A percentile compares a stretch with the other conserved stretches of the same genome.
Evolutionary conservation across 139 green algal species (phyloP).

Genomic region (Spirogloea muscicola): DNA sequence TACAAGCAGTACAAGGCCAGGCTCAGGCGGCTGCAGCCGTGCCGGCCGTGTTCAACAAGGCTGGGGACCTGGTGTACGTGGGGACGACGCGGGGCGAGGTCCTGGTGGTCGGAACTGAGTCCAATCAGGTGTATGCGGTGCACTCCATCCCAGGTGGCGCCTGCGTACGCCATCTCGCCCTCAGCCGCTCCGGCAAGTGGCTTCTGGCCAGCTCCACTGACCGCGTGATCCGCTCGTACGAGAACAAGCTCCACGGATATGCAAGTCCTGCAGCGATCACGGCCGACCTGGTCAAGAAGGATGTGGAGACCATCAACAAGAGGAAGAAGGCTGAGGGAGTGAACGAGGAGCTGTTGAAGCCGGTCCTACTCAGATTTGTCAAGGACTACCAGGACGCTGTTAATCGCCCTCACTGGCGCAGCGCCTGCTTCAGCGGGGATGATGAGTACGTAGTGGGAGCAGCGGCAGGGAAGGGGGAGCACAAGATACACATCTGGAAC

Average conservation of each 20-base stretch:
- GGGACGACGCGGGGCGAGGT: slow-evolving; percentile 55
- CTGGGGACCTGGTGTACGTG: slow-evolving; percentile 53
- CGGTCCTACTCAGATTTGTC: neutral
- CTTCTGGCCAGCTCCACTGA: slow-evolving; percentile 73
- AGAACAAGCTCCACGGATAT: too few species aligned
- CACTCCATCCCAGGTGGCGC: slow-evolving; percentile 36
- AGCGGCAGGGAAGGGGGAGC: slow-evolving; percentile 46
- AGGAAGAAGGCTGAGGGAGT: too few species aligned
- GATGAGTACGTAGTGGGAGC: slow-evolving; percentile 62
- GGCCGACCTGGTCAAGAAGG: too few species aligned
- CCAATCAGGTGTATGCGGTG: neutral
- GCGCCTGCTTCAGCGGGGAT: slow-evolving; percentile 58
- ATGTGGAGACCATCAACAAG: too few species aligned
- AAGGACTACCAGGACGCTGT: slow-evolving; percentile 66
- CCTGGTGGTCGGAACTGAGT: slow-evolving; percentile 58
- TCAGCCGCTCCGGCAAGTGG: slow-evolving; percentile 63
- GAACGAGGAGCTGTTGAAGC: too few species aligned
- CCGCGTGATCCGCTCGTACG: slow-evolving; percentile 59
- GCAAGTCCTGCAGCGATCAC: too few species aligned
- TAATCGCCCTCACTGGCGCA: slow-evolving; percentile 50
- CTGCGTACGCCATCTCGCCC: slow-evolving; percentile 55
- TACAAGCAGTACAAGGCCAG: too few species aligned
- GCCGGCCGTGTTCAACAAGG: slow-evolving; percentile 55
- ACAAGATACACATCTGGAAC: slow-evolving; percentile 50
- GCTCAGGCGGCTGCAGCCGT: neutral